phyloP scores from a whole-genome alignment of 1,139 yeast genomes.

The Zygotorulaspora mrakii region DNA sequence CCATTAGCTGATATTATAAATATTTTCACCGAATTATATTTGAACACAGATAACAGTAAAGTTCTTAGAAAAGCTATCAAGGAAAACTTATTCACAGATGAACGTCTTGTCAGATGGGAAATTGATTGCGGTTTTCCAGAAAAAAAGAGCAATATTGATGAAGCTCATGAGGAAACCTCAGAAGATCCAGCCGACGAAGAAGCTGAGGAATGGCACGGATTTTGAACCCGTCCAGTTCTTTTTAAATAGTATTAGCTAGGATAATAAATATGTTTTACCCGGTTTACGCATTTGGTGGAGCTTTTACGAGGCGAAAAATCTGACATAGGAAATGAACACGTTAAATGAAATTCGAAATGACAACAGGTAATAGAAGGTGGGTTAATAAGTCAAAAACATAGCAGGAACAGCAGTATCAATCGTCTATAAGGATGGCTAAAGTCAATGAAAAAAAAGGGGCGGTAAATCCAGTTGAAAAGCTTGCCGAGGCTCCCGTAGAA shows the following conservation, averaged over 20 bases:
- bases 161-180: constrained; percentile 28
- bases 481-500: constrained; percentile 86
- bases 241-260: not conserved
- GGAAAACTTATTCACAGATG: constrained; percentile 64
- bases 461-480: constrained; percentile 53
- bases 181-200: constrained; percentile 33
- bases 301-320: not conserved
- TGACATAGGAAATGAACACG: not conserved
- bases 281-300: not conserved
- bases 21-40: constrained; percentile 45
- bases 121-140: constrained; percentile 33
- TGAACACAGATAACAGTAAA: constrained; percentile 49
- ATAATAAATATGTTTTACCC: not conserved
- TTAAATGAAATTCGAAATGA: not conserved
- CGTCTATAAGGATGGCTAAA: constrained; percentile 28
- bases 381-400: no score
- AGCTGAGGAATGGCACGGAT: constrained; percentile 54
- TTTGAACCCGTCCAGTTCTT: constrained; percentile 35
- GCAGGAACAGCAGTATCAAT: not conserved
- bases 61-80: constrained; percentile 62
- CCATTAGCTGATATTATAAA: constrained; percentile 22
- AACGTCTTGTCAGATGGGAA: constrained; percentile 65
- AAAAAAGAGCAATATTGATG: constrained; percentile 18
- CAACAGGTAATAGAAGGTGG: no score
- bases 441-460: constrained; percentile 21